Evolutionary conservation across 106 monocot species (phyloP).

Genomic region (Ottelia alismoides): DNA sequence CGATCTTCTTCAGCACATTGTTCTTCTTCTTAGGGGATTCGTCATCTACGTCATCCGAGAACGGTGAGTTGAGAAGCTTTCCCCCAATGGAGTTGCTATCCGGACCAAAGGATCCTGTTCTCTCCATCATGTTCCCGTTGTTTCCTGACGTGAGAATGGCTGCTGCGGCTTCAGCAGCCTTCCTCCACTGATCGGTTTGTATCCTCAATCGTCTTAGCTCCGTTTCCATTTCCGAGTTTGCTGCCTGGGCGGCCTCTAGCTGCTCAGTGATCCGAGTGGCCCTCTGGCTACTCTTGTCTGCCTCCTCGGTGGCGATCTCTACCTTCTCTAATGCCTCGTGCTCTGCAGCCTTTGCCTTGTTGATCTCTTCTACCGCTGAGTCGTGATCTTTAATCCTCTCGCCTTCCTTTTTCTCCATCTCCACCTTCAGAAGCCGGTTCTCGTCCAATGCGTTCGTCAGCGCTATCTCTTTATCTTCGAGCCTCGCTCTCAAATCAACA

Average conservation of each 20-base stretch:
- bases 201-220: slow-evolving; percentile 67
- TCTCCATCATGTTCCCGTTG: slow-evolving; percentile 39
- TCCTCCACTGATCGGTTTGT: slow-evolving; percentile 93
- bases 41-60: slow-evolving; percentile 52
- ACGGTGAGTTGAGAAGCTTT: slow-evolving; percentile 65
- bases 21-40: slow-evolving; percentile 62
- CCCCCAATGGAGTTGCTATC: slow-evolving; percentile 19
- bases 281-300: slow-evolving; percentile 39
- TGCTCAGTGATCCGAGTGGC: slow-evolving; percentile 44
- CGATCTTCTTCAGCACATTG: slow-evolving; percentile 53
- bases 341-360: slow-evolving; percentile 43
- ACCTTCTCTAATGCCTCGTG: slow-evolving; percentile 40
- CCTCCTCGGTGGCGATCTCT: slow-evolving; percentile 42
- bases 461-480: slow-evolving; percentile 71
- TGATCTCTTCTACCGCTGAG: slow-evolving; percentile 29
- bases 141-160: slow-evolving; percentile 39
- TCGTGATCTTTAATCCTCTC: slow-evolving; percentile 24
- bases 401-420: slow-evolving; percentile 26
- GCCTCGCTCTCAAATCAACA: slow-evolving; percentile 44
- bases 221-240: slow-evolving; percentile 64
- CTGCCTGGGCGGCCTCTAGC: slow-evolving; percentile 46
- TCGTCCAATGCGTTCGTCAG: slow-evolving; percentile 52
- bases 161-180: slow-evolving; percentile 91
- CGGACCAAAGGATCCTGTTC: slow-evolving; percentile 46
- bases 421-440: slow-evolving; percentile 44